Base-by-base conservation (phyloP, 257 asterid species). In the Schizonepeta tenuifolia region DNA sequence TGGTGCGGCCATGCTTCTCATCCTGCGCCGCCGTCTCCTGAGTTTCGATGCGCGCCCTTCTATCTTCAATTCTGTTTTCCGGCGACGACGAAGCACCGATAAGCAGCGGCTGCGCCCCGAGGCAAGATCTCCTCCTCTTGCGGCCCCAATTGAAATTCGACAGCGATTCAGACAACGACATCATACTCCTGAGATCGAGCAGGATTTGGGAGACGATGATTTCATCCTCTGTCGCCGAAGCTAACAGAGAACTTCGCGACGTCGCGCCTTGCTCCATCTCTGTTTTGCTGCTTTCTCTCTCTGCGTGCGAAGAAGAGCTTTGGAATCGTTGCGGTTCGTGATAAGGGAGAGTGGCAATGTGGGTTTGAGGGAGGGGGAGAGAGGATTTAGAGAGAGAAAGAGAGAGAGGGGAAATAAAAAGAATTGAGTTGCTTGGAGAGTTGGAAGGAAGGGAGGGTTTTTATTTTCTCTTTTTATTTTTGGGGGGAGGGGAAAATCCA, bases 41-140 rank as follows among this genome's bases (percentile, higher is more conserved):
- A 26, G 61, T 50, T 26, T 66, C 75, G 80, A 75, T 83, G 55
- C 13, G 73, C 2, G 70, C n/a, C 10, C 3, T 49, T 3, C 7
- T 12, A n/a, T 33, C 65, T 54, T 73, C 67, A 40, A 67, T 78
- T 64, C 18, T 76, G 20, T 7, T 50, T 15, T 21, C 65, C 43
- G 69, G 51, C 21, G 72, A 51, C 13, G 82, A 11, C 17, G 59
- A 22, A 21, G 21, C 47, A 31, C n/a, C n/a, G n/a, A n/a, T n/a
- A n/a, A n/a, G n/a, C n/a, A n/a, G n/a, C n/a, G n/a, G n/a, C n/a
- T n/a, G 49, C 15, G 66, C 17, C 18, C 44, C 72, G 40, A 65
- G 67, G 78, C 69, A 54, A 73, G 96, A 85, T 83, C 90, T 85
- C 83, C 69, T 76, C 63, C 71, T 77, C 40, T 31, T 68, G 24